phyloP scores from a whole-genome alignment of 2,329 filamentous ascomycete species.

The Colletotrichum sp. region DNA sequence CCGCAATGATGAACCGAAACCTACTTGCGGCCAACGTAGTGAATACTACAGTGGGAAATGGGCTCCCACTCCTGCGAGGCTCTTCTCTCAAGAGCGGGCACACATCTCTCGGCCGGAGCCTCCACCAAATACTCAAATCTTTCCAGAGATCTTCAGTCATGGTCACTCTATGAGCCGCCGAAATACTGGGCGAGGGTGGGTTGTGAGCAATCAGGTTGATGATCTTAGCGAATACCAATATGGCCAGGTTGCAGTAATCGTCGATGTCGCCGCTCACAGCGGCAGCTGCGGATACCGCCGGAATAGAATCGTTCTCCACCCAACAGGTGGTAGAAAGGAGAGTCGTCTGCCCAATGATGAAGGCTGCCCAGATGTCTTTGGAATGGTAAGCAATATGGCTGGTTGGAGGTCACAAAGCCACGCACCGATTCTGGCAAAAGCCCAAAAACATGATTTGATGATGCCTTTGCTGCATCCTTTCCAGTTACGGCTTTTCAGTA shows the following conservation, averaged over 20 bases:
- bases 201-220: background rate
- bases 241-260: constrained; percentile 18
- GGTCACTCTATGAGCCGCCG: background rate
- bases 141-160: background rate
- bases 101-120: background rate
- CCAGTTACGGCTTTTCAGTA: constrained; percentile 2
- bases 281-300: background rate
- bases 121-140: background rate
- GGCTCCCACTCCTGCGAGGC: background rate
- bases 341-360: constrained; percentile 9
- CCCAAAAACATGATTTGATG: constrained; percentile 18
- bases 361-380: constrained; percentile 18
- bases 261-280: background rate
- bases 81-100: background rate
- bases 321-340: constrained; percentile 11
- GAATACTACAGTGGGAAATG: background rate
- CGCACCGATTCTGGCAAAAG: constrained; percentile 14
- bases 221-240: constrained; percentile 10
- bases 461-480: constrained; percentile 1
- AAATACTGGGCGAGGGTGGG: background rate
- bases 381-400: background rate
- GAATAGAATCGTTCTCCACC: constrained; percentile 13
- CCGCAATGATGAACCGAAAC: background rate
- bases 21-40: background rate
- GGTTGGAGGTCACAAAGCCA: background rate